Base-by-base conservation (phyloP, 2,329 filamentous ascomycete genomes). In the Paraphaeosphaeria minitans region DNA sequence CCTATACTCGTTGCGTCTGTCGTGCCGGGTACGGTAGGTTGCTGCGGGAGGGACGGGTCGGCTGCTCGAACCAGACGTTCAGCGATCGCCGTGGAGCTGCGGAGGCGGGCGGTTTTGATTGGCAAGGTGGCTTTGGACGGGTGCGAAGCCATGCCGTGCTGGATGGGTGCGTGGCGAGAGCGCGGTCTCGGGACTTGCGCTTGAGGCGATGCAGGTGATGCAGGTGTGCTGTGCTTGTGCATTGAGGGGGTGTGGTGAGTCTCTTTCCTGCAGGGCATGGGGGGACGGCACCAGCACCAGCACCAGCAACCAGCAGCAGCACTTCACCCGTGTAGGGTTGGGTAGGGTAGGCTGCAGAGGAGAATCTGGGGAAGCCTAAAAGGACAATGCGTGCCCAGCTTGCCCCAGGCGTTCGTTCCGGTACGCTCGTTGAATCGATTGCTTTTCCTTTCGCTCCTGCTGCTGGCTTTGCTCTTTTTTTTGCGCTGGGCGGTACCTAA, bases 301-400 rank as follows among this genome's bases (percentile, higher is more conserved):
- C n/a, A n/a, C n/a, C n/a, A n/a, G n/a, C n/a, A n/a, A n/a, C n/a
- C n/a, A n/a, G 24, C 24, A 27, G 3, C 24, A 27, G 24, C 24
- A 27, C 37, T 50, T 50, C 19, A 37, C 13, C 31, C 47, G 29
- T 22, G 47, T n/a, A 24, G 47, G 5, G 47, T 31, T 35, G 47
- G 22, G 24, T 6, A 27, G 24, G 24, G 24, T 6, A 6, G 24
- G 24, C 24, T 27, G 24, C 24, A 27, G 37, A 53, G 37, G 50
- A 10, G 43, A 24, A 66, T 62, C 59, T 58, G 61, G 63, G 63
- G 59, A 53, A 62, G 64, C 62, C 60, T 66, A 66, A 64, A 66
- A 63, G 60, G 62, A 59, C 58, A 62, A 61, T 35, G 27, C 62
- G 42, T 59, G 56, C 60, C 62, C 62, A 41, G 55, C 53, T n/a